Base-by-base conservation (phyloP, 306 rosid species). In the Pterocarpus santalinus region DNA sequence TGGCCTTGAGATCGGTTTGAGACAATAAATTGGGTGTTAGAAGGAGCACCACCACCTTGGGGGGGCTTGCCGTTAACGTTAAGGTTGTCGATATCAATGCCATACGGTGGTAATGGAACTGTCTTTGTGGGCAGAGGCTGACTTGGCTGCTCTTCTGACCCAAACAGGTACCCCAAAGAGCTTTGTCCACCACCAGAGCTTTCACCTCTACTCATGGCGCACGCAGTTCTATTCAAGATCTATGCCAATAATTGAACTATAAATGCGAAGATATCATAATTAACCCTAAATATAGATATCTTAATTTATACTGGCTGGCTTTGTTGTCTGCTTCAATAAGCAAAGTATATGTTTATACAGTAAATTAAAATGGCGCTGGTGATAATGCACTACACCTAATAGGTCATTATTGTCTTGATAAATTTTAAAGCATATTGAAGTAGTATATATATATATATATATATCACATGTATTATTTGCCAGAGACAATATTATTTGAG, bases 111-210 rank as follows among this genome's bases (percentile, higher is more conserved):
- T n/a, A 67, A 62, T 67, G 69, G 38, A 34, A 32, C 57, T 7
- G 85, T 73, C 17, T 35, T 82, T 11, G 83, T 4, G 3, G 87
- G 85, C 4, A 74, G 86, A 35, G 94, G 73, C 51, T 85, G 72
- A 49, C 10, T 84, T 56, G 88, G 86, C 35, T 84, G 43, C 65
- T 88, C 90, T 67, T 88, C 94, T n/a, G 90, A 85, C 2, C 92
- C 87, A 75, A 92, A 92, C 11, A 92, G 92, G 47, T 90, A 92
- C 35, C 94, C 94, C 85, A 92, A 83, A 1, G 94, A 92, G 63
- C 97, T 92, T 17, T 81, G 89, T 41, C 92, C 97, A 5, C 97
- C 94, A 8, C 92, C 97, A 33, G 30, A 82, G 88, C 91, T 90
- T 58, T 75, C 94, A 15, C 97, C 94, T 88, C 94, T 87, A 74